Evolutionary conservation across 208 protist genomes (phyloP).

Genomic region (Trypanosoma theileri): DNA sequence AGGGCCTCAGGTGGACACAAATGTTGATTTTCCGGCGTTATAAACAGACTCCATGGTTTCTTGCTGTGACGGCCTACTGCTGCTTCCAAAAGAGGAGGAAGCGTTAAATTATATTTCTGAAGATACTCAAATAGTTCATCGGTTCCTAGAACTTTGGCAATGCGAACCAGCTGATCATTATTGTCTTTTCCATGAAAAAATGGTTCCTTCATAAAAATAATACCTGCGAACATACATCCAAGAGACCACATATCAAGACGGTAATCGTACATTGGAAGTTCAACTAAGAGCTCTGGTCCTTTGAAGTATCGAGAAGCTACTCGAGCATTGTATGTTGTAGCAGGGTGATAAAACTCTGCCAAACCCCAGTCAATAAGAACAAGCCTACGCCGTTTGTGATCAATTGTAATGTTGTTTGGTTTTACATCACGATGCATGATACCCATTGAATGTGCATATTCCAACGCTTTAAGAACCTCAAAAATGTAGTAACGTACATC

Average conservation of each 20-base stretch:
- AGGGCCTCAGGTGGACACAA: conserved; percentile 97
- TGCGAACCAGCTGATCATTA: conserved; percentile 98
- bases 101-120: conserved; percentile 96
- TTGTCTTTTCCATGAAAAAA: conserved; percentile 99
- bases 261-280: conserved; percentile 99
- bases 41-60: conserved; percentile 93
- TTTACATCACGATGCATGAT: conserved; percentile 99
- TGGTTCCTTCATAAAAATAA: conserved; percentile 99
- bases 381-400: conserved; percentile 95
- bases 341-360: conserved; percentile 99
- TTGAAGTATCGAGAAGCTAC: conserved; percentile 99
- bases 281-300: conserved; percentile 98
- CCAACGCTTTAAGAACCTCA: conserved; percentile 95
- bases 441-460: conserved; percentile 97
- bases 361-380: conserved; percentile 99
- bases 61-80: conserved; percentile 82
- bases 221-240: conserved; percentile 99
- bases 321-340: conserved; percentile 98
- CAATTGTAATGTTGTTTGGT: conserved; percentile 99
- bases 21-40: conserved; percentile 95
- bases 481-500: conserved; percentile 99
- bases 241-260: conserved; percentile 99
- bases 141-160: conserved; percentile 97
- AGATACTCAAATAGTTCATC: conserved; percentile 96
- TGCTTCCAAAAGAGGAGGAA: conserved; percentile 91